Percentiles rank a stretch among this genome's conserved stretches.
These are phyloP conservation scores for Carpediemonas membranifera DNA, from an alignment of 78 protist species.

Conservation along the genomic window DNA sequence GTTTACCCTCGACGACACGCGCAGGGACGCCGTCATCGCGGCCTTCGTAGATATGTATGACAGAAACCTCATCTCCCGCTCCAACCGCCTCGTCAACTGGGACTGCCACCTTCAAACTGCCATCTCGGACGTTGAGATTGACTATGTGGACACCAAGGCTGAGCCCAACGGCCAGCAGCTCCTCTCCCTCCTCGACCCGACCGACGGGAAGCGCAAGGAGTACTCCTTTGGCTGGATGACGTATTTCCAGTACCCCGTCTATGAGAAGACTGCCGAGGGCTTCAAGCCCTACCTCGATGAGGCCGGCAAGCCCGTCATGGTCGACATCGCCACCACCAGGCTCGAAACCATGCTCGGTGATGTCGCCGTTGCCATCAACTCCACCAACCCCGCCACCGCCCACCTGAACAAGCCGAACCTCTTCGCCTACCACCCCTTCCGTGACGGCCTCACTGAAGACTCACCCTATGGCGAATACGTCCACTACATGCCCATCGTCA, in stretches of 20 bases:
- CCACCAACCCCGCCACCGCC: slow-evolving; percentile 73
- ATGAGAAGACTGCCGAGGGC: background rate
- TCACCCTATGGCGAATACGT: too few species aligned
- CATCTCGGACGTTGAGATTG: slow-evolving; percentile 93
- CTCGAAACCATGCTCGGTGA: slow-evolving; percentile 98
- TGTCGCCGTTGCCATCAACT: slow-evolving; percentile 94
- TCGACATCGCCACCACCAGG: slow-evolving; percentile 90
- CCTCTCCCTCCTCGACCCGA: slow-evolving; percentile 1
- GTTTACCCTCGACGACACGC: slow-evolving; percentile 83
- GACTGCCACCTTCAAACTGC: slow-evolving; percentile 82
- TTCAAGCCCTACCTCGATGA: background rate
- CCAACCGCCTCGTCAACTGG: slow-evolving; percentile 87
- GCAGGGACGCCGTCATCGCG: slow-evolving; percentile 58
- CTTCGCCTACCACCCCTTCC: background rate
- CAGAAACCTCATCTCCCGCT: slow-evolving; percentile 61
- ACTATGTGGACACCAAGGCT: slow-evolving; percentile 24
- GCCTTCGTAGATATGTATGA: slow-evolving; percentile 78
- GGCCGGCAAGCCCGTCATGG: background rate
- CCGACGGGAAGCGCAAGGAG: background rate
- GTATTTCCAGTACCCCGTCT: slow-evolving; percentile 14
- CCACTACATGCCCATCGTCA: background rate
- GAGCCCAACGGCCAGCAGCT: background rate
- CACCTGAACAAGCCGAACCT: background rate
- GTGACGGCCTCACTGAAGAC: background rate
- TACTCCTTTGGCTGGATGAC: slow-evolving; percentile 11